Percentiles rank a stretch among this genome's conserved stretches.
Evolutionary conservation across 2,329 filamentous ascomycete species (phyloP).

Genomic region (Boeremia exigua): DNA sequence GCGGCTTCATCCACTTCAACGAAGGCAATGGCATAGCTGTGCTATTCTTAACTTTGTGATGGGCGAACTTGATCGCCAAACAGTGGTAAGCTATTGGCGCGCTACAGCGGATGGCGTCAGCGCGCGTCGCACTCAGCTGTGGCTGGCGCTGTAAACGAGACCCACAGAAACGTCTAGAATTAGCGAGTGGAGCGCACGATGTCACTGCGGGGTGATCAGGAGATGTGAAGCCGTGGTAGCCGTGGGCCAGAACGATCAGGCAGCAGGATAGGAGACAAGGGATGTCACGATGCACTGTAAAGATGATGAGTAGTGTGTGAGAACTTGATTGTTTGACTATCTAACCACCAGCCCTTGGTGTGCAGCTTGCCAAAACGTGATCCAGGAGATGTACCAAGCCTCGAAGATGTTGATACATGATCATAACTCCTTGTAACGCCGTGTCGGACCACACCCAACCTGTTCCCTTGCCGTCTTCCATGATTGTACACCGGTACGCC

Average conservation of each 20-base stretch:
- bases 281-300: slow-evolving; percentile 9
- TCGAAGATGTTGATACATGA: slow-evolving; percentile 29
- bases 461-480: slow-evolving; percentile 25
- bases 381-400: slow-evolving; percentile 28
- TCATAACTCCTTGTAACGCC: slow-evolving; percentile 37
- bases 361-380: slow-evolving; percentile 34
- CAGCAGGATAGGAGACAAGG: background rate
- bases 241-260: background rate
- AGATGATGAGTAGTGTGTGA: background rate
- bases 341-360: slow-evolving; percentile 46
- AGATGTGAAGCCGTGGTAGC: background rate
- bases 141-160: slow-evolving; percentile 4
- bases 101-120: slow-evolving; percentile 21
- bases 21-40: background rate
- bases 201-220: slow-evolving; percentile 10
- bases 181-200: background rate
- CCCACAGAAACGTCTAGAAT: slow-evolving; percentile 18
- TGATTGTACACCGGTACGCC: slow-evolving; percentile 38
- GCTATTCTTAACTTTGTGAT: slow-evolving; percentile 1
- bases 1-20: too few relatives aligned
- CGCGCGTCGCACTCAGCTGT: slow-evolving; percentile 22
- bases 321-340: slow-evolving; percentile 37
- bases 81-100: slow-evolving; percentile 7
- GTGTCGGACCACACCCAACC: slow-evolving; percentile 21
- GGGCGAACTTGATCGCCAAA: background rate